phyloP scores from a whole-genome alignment of 2,329 filamentous ascomycete genomes.

The Tolypocladium sp. region DNA sequence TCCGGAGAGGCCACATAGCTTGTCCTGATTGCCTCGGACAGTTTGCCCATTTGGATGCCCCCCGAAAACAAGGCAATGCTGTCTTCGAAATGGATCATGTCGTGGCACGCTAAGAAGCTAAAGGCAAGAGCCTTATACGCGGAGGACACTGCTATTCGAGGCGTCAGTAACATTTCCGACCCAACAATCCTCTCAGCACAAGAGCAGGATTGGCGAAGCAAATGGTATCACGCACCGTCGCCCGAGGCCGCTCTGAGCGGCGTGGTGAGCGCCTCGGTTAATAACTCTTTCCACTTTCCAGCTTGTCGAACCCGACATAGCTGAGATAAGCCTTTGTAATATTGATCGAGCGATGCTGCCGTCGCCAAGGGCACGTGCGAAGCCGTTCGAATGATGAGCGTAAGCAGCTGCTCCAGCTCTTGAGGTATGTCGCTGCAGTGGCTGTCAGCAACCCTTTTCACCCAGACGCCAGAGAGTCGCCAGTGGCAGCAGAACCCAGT shows the following conservation, averaged over 20 bases:
- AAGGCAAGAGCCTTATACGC: slow-evolving; percentile 27
- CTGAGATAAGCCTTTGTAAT: slow-evolving; percentile 30
- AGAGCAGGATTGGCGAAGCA: not conserved
- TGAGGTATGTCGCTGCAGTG: not conserved
- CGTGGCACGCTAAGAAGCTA: slow-evolving; percentile 25
- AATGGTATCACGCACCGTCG: slow-evolving; percentile 9
- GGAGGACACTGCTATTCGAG: not conserved
- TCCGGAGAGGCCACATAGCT: slow-evolving; percentile 19
- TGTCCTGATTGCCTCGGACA: slow-evolving; percentile 33
- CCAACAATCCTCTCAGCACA: not conserved
- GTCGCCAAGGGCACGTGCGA: slow-evolving; percentile 12
- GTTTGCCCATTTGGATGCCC: slow-evolving; percentile 25
- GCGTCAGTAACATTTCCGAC: not conserved
- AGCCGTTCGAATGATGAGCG: slow-evolving; percentile 22
- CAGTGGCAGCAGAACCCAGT: not conserved
- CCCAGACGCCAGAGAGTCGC: not conserved
- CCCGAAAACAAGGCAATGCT: slow-evolving; percentile 26
- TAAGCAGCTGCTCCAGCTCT: slow-evolving; percentile 20
- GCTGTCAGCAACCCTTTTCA: not conserved
- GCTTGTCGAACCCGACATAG: slow-evolving; percentile 19
- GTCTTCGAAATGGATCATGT: slow-evolving; percentile 31
- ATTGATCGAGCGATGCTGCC: slow-evolving; percentile 17
- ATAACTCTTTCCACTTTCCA: slow-evolving; percentile 10
- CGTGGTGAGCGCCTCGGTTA: slow-evolving; percentile 18
- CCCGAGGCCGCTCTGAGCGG: slow-evolving; percentile 14